A percentile compares a stretch with the other conserved stretches of the same genome.
These are phyloP conservation scores for Salix dunnii DNA, from an alignment of 345 rosid species.

Conservation along the genomic window DNA sequence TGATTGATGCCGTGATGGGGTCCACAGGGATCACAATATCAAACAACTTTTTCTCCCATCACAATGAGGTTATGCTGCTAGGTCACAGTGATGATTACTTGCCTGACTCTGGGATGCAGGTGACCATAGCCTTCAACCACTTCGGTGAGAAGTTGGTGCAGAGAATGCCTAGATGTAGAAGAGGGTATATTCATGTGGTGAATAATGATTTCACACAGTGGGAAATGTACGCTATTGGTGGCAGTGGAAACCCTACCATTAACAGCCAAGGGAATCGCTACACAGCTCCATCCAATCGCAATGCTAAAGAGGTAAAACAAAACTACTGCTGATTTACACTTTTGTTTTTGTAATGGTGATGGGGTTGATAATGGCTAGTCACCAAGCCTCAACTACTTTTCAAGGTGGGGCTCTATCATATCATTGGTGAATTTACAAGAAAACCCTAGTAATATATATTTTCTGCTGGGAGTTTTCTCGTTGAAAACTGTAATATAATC, in stretches of 20 bases:
- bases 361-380: too few species aligned
- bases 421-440: too few species aligned
- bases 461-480: too few species aligned
- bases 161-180: slow-evolving; percentile 90
- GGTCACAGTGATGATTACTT: slow-evolving; percentile 85
- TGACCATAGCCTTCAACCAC: slow-evolving; percentile 94
- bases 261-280: slow-evolving; percentile 95
- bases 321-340: background rate
- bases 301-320: slow-evolving; percentile 77
- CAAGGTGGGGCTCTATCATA: too few species aligned
- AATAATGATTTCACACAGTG: slow-evolving; percentile 89
- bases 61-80: slow-evolving; percentile 92
- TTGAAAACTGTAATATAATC: background rate
- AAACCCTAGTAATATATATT: too few species aligned
- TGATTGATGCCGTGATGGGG: slow-evolving; percentile 93
- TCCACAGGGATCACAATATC: slow-evolving; percentile 91
- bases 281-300: slow-evolving; percentile 67
- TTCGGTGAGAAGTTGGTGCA: slow-evolving; percentile 87
- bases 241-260: slow-evolving; percentile 92
- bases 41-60: slow-evolving; percentile 88
- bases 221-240: slow-evolving; percentile 99
- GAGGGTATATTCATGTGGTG: slow-evolving; percentile 90
- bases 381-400: too few species aligned
- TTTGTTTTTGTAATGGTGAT: background rate
- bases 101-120: slow-evolving; percentile 94